phyloP scores from a whole-genome alignment of 768 basidiomycete species.

The Leccinellum albellum region DNA sequence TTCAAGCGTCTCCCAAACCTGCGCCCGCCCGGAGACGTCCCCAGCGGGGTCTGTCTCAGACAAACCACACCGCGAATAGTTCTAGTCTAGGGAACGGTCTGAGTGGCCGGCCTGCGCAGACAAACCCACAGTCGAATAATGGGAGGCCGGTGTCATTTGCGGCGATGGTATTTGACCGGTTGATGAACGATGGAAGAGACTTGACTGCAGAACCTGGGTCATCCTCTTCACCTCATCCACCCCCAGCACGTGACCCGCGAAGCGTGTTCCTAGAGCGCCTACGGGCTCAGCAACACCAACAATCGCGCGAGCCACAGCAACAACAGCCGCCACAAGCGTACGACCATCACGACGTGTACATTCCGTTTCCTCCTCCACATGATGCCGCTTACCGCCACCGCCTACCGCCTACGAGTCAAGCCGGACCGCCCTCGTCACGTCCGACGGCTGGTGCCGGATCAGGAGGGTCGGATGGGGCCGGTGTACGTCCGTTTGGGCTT shows the following conservation, averaged over 20 bases:
- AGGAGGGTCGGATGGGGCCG: slow-evolving; percentile 8
- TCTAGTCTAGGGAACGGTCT: neutral
- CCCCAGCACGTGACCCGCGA: slow-evolving; percentile 5
- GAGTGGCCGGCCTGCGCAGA: slow-evolving; percentile 3
- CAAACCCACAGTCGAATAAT: slow-evolving; percentile 6
- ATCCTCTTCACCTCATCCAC: neutral
- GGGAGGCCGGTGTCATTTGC: slow-evolving; percentile 17
- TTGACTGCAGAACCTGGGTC: slow-evolving; percentile 3
- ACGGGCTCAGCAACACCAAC: slow-evolving; percentile 13
- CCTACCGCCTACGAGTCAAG: slow-evolving; percentile 6
- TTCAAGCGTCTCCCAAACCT: slow-evolving; percentile 32
- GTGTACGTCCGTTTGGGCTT: slow-evolving; percentile 5
- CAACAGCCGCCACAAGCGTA: slow-evolving; percentile 1
- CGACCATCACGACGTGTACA: slow-evolving; percentile 3
- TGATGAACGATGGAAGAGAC: slow-evolving; percentile 18
- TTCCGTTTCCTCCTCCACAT: slow-evolving; percentile 1
- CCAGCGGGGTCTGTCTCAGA: slow-evolving; percentile 7
- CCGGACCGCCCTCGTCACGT: slow-evolving; percentile 5
- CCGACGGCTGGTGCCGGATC: neutral
- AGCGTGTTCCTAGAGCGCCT: slow-evolving; percentile 11
- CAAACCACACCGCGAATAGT: slow-evolving; percentile 5
- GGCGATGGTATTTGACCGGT: slow-evolving; percentile 18
- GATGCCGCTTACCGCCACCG: slow-evolving; percentile 7
- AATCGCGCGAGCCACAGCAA: slow-evolving; percentile 3
- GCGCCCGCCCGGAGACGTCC: slow-evolving; percentile 20